These are phyloP conservation scores for Leishmania amazonensis DNA, from an alignment of 208 protist species.

Conservation along the genomic window DNA sequence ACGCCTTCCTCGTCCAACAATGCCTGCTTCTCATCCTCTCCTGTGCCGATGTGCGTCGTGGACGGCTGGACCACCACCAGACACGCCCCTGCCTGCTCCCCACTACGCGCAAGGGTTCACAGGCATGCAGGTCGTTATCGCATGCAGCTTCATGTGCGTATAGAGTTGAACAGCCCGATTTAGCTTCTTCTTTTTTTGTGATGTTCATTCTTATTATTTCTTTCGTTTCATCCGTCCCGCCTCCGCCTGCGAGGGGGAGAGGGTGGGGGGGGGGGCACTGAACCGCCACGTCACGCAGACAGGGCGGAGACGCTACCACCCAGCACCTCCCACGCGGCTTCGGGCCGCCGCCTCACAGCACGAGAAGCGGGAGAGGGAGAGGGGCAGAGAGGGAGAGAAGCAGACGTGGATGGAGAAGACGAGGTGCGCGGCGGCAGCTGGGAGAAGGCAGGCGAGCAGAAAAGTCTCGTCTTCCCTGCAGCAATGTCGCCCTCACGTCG, in stretches of 20 bases:
- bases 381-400: not conserved
- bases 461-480: not conserved
- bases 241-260: no score
- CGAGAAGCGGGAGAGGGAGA: not conserved
- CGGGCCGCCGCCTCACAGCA: not conserved
- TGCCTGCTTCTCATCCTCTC: no score
- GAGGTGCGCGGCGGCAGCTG: not conserved
- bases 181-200: not conserved
- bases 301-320: not conserved
- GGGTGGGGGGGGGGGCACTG: no score
- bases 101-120: not conserved
- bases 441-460: not conserved
- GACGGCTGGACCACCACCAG: not conserved
- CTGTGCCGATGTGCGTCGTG: not conserved
- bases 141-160: not conserved
- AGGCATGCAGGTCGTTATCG: not conserved
- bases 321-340: not conserved
- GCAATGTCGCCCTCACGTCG: not conserved
- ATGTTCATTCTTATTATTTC: not conserved
- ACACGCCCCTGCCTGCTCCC: not conserved
- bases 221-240: not conserved
- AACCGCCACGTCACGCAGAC: no score
- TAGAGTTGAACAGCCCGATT: not conserved
- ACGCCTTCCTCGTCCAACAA: not conserved
- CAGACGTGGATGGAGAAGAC: not conserved